Evolutionary conservation across 1,284 basidiomycete genomes (phyloP).

Genomic region (Rhodotorula sp.): DNA sequence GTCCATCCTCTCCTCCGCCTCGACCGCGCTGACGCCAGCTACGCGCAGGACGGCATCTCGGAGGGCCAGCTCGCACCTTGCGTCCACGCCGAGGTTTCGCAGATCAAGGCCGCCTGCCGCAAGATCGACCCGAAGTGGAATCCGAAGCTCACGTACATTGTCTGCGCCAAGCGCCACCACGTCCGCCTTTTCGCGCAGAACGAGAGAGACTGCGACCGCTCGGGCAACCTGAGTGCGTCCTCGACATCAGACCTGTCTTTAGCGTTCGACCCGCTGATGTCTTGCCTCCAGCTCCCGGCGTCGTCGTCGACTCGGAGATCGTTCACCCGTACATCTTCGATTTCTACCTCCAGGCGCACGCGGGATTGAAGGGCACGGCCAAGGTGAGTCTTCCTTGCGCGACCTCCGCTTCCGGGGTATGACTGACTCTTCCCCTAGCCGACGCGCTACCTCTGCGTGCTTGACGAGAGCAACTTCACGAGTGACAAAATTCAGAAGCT

Average conservation of each 20-base stretch:
- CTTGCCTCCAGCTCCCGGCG: constrained; percentile 25
- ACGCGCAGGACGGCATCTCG: constrained; percentile 55
- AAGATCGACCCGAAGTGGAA: constrained; percentile 45
- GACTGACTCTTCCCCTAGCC: not conserved
- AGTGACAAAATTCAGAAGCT: constrained; percentile 45
- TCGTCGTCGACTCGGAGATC: constrained; percentile 49
- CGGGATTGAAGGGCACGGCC: constrained; percentile 44
- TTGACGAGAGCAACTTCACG: constrained; percentile 50
- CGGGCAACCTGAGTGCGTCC: constrained; percentile 51
- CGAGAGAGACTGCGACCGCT: constrained; percentile 47
- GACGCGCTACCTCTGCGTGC: constrained; percentile 1
- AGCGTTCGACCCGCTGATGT: not conserved
- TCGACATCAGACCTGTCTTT: not conserved
- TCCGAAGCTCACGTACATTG: constrained; percentile 50
- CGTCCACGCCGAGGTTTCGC: constrained; percentile 49
- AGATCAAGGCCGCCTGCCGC: constrained; percentile 45
- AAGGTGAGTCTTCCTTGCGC: constrained; percentile 47
- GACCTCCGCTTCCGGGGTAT: constrained; percentile 45
- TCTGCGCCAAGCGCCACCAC: constrained; percentile 51
- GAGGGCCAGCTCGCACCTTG: constrained; percentile 54
- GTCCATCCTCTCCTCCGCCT: not conserved
- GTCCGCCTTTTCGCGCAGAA: constrained; percentile 50
- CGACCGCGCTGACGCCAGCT: constrained; percentile 49
- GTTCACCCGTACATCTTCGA: constrained; percentile 53
- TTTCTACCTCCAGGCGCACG: constrained; percentile 48